Evolutionary conservation across 1,284 basidiomycete species (phyloP).

Genomic region (Naganishia liquefaciens): DNA sequence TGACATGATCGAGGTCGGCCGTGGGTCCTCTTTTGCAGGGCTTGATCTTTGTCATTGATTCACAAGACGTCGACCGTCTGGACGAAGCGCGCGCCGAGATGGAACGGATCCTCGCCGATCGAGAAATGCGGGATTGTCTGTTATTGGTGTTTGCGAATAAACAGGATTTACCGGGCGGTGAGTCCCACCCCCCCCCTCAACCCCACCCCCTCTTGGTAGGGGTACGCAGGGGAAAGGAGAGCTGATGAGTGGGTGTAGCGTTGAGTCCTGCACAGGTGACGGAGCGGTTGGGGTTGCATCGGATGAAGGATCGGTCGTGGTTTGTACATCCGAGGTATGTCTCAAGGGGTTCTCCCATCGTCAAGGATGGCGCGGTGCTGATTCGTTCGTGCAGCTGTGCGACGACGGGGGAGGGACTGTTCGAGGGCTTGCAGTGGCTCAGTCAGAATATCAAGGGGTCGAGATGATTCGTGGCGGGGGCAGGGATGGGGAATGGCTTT

Average conservation of each 20-base stretch:
- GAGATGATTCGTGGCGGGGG: conserved; percentile 35
- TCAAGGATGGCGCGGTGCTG: too few species aligned
- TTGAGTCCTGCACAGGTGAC: conserved; percentile 99
- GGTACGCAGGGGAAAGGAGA: neutral
- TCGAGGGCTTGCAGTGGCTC: conserved; percentile 94
- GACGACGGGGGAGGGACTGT: conserved; percentile 92
- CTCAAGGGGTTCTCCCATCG: too few species aligned
- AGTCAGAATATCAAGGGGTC: conserved; percentile 86
- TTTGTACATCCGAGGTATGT: conserved; percentile 94
- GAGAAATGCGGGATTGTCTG: conserved; percentile 97
- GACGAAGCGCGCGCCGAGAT: conserved; percentile 96
- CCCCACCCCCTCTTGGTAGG: neutral
- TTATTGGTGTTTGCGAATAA: conserved; percentile 99
- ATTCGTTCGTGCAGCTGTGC: conserved; percentile 67
- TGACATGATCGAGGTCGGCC: too few species aligned
- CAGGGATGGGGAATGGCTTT: neutral
- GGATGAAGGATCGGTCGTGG: conserved; percentile 97
- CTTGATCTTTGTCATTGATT: conserved; percentile 66
- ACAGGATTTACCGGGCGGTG: conserved; percentile 96
- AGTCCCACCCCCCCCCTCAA: conserved; percentile 41
- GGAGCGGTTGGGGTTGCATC: conserved; percentile 91
- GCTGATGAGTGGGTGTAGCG: conserved; percentile 59
- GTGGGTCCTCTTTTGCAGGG: too few species aligned
- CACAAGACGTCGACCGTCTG: conserved; percentile 85
- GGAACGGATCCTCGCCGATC: conserved; percentile 92